phyloP scores from a whole-genome alignment of 2,329 filamentous ascomycete genomes.

The Pseudocercospora fijiensis region DNA sequence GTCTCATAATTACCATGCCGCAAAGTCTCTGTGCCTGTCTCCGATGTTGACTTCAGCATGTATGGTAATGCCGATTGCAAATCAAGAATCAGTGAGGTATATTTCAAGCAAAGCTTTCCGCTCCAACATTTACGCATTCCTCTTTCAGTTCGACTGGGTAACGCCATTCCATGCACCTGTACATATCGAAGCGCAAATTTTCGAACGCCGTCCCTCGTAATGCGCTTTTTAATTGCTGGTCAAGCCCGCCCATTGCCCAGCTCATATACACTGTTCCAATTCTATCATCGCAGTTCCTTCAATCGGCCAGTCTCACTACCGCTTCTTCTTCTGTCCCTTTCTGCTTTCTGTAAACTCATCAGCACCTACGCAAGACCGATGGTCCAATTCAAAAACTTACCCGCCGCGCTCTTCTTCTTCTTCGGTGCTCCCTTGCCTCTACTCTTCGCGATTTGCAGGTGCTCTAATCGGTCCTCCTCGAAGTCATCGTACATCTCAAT shows the following conservation, averaged over 20 bases:
- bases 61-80: background rate
- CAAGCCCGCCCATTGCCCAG: background rate
- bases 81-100: background rate
- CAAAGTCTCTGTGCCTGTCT: background rate
- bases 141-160: background rate
- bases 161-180: background rate
- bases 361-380: constrained; percentile 23
- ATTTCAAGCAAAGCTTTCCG: background rate
- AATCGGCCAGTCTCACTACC: constrained; percentile 17
- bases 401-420: constrained; percentile 71
- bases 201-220: background rate
- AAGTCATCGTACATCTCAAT: constrained; percentile 70
- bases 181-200: background rate
- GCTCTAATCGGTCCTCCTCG: constrained; percentile 77
- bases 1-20: background rate
- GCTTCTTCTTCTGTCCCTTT: constrained; percentile 43
- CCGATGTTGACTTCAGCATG: background rate
- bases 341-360: constrained; percentile 14
- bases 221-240: background rate
- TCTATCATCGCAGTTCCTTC: background rate
- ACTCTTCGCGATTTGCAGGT: constrained; percentile 61
- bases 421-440: constrained; percentile 86
- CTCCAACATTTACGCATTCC: background rate
- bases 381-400: constrained; percentile 36
- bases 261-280: background rate